Conservation (phyloP, 2,329 filamentous ascomycete genomes). For the Clonostachys rhizophaga region DNA sequence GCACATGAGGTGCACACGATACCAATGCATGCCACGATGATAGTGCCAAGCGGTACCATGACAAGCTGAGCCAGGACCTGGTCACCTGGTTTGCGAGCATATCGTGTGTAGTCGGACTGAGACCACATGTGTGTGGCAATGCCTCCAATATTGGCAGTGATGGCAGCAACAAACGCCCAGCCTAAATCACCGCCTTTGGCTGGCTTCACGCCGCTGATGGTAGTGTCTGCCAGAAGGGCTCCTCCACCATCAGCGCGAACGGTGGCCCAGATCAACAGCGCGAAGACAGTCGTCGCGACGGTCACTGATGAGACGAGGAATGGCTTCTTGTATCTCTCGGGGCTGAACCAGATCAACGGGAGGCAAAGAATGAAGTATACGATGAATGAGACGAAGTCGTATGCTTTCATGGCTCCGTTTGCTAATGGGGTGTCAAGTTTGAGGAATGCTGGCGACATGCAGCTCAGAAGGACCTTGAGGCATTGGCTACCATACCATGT, state of each 20-base stretch:
- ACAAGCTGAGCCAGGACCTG: conserved; percentile 16
- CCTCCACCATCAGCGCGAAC: conserved; percentile 15
- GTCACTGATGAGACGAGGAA: conserved; percentile 13
- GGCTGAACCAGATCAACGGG: conserved; percentile 15
- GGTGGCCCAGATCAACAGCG: conserved; percentile 18
- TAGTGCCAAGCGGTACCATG: conserved; percentile 11
- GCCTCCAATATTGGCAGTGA: conserved; percentile 18
- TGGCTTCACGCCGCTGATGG: conserved; percentile 8
- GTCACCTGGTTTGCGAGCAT: conserved; percentile 16
- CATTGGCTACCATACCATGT: conserved; percentile 17
- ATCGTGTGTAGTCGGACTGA: conserved; percentile 21
- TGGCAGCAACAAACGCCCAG: conserved; percentile 17
- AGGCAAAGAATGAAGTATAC: conserved; percentile 14
- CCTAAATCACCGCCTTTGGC: conserved; percentile 9
- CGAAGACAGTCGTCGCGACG: conserved; percentile 17
- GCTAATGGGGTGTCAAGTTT: background rate
- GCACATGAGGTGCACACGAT: conserved; percentile 21
- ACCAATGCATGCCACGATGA: conserved; percentile 16
- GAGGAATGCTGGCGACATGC: conserved; percentile 13
- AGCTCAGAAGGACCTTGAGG: conserved; percentile 11
- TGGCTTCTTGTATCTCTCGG: conserved; percentile 14
- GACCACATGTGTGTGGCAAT: conserved; percentile 18
- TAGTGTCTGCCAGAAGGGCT: conserved; percentile 10
- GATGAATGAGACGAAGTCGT: conserved; percentile 13
- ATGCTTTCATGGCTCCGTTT: background rate